Evolutionary conservation across 1,139 yeast genomes (phyloP).

Genomic region (Kazachstania sp.): DNA sequence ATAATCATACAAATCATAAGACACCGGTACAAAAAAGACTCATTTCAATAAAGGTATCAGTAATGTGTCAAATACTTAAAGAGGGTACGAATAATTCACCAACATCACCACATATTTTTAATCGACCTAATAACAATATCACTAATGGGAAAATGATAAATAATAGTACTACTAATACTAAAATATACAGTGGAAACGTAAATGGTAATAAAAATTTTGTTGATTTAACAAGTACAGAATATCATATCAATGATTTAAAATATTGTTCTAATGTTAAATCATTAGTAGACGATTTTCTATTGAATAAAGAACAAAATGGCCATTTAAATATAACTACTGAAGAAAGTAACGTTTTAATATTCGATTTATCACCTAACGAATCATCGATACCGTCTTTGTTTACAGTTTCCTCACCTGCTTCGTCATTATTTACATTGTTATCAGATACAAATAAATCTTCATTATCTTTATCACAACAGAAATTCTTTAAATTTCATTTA

Average conservation of each 20-base stretch:
- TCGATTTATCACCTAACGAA: conserved; percentile 15
- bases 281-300: neutral
- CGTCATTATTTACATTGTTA: conserved; percentile 5
- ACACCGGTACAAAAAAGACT: too few species aligned
- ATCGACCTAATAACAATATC: neutral
- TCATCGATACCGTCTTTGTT: conserved; percentile 6
- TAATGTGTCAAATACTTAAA: neutral
- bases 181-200: neutral
- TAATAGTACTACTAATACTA: neutral
- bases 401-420: conserved; percentile 6
- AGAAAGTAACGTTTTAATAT: conserved; percentile 11
- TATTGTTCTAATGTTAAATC: conserved; percentile 7
- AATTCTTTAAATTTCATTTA: conserved; percentile 15
- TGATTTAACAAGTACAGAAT: conserved; percentile 9
- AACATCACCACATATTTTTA: neutral
- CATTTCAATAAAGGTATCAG: too few species aligned
- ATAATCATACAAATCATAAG: too few species aligned
- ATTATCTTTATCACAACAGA: conserved; percentile 4
- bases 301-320: neutral
- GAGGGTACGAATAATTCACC: neutral
- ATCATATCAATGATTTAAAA: conserved; percentile 9
- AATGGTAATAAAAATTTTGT: neutral
- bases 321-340: neutral
- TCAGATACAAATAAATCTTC: conserved; percentile 2
- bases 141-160: neutral